These are phyloP conservation scores for Leishmania tarentolae DNA, from an alignment of 208 protist genomes.

Conservation along the genomic window DNA sequence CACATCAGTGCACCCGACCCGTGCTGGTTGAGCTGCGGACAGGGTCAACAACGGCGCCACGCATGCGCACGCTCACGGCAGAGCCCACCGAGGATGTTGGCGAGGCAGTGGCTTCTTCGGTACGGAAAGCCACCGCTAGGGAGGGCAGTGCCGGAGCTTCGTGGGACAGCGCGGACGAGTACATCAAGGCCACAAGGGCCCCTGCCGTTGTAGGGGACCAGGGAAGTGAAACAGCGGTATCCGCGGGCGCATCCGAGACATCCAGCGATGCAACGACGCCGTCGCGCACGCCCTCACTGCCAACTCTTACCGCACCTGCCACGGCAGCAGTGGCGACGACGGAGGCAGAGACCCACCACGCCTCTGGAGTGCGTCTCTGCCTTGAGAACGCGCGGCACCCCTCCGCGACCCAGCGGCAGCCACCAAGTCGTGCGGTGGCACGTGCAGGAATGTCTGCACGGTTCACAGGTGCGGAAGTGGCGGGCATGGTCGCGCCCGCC, in stretches of 20 bases:
- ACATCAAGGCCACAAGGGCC: neutral
- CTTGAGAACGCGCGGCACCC: conserved; percentile 22
- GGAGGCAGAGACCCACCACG: neutral
- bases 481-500: neutral
- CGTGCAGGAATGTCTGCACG: neutral
- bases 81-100: neutral
- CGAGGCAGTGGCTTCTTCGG: conserved; percentile 2
- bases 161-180: neutral
- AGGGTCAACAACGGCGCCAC: conserved; percentile 24
- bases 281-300: neutral
- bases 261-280: conserved; percentile 6
- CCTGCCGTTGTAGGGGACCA: neutral
- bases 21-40: conserved; percentile 30
- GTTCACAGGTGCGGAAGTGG: neutral
- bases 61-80: neutral
- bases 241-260: neutral
- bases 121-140: neutral
- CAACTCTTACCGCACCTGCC: neutral
- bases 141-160: neutral
- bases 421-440: neutral
- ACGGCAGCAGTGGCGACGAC: neutral
- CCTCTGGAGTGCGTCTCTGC: neutral
- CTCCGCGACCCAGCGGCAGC: conserved; percentile 1
- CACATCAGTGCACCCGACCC: conserved; percentile 54
- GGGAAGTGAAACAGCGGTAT: neutral